Evolutionary conservation across 2,329 filamentous ascomycete genomes (phyloP).

Genomic region (Trichoderma asperellum): DNA sequence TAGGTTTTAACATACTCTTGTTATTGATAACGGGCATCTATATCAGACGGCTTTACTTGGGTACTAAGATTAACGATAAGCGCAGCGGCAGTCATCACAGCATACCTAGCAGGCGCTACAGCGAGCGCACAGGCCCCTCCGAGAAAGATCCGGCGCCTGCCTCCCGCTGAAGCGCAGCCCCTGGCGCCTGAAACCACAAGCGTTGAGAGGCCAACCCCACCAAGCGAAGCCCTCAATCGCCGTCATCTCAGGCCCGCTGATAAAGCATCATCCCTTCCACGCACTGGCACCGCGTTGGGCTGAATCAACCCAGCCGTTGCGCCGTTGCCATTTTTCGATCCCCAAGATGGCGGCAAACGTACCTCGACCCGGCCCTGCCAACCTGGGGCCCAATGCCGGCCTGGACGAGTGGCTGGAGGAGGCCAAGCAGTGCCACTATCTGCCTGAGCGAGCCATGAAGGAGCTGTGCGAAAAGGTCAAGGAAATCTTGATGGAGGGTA

Average conservation of each 20-base stretch:
- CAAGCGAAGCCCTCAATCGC: constrained; percentile 31
- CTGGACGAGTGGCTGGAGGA: constrained; percentile 96
- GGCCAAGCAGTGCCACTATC: constrained; percentile 95
- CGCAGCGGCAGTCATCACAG: neutral
- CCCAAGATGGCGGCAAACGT: constrained; percentile 53
- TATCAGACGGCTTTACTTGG: neutral
- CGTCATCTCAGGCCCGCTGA: constrained; percentile 26
- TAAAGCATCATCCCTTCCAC: constrained; percentile 26
- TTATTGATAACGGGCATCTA: neutral
- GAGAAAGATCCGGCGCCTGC: constrained; percentile 31
- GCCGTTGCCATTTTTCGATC: constrained; percentile 29
- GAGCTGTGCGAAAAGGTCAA: constrained; percentile 98
- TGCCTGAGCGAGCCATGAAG: constrained; percentile 97
- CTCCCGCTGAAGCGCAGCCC: constrained; percentile 22
- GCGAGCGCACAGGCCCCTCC: constrained; percentile 24
- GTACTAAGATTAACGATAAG: neutral
- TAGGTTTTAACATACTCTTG: neutral
- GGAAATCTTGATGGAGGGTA: constrained; percentile 97
- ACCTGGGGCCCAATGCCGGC: constrained; percentile 78
- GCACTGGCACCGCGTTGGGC: constrained; percentile 27
- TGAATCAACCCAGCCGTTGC: constrained; percentile 25
- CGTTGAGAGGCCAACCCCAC: constrained; percentile 30
- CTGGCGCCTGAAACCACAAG: constrained; percentile 23
- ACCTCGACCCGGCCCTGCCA: constrained; percentile 89
- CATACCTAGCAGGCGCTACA: neutral